Base-by-base conservation (phyloP, 108 stramenopile genomes). In the Licmophora abbreviata region DNA sequence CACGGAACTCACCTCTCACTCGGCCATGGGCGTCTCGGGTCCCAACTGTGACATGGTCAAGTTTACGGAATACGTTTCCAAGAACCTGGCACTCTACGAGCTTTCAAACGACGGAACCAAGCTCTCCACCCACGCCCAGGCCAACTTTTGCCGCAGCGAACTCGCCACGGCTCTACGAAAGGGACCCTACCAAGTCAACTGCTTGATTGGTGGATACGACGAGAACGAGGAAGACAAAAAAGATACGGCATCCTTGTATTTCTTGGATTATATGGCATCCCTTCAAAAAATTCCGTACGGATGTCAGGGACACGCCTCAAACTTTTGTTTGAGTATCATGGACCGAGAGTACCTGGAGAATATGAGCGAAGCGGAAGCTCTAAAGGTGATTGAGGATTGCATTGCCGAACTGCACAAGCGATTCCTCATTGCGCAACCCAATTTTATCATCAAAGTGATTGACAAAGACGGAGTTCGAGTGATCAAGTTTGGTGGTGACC, bases 161-260 rank as follows among this genome's bases (percentile, higher is more conserved):
- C 60, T 99, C 36, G 96, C 98, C 37, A 64, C 61, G 12, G 98
- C 98, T 7, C 61, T 99, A 17, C 85, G 98, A 27, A 83, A 77
- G 58, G 98, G 95, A 2, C 98, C 98, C 18, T 97, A 86, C 68
- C 98, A 97, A 68, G 94, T 95, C 22, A 95, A 96, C 60, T 47
- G 93, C 33, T 74, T 99, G 34, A 64, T 97, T 35, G 98, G 82
- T 6, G 98, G 95, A 27, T 88, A 81, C 48, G 97, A 98, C 58
- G 72, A 48, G 22, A 61, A 54, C 26, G 63, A 28, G 33, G 54
- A 56, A 18, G 46, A 30, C 5, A 20, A 36, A 1, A 74, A 72
- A 0, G 45, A 44, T 11, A 56, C 76, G 21, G 77, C 69, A 51
- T 81, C 85, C 4, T 66, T 99, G 33, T 97, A 95, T 59, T 84